phyloP scores from a whole-genome alignment of 73 alveolate species.

The Paramecium primaurelia region DNA sequence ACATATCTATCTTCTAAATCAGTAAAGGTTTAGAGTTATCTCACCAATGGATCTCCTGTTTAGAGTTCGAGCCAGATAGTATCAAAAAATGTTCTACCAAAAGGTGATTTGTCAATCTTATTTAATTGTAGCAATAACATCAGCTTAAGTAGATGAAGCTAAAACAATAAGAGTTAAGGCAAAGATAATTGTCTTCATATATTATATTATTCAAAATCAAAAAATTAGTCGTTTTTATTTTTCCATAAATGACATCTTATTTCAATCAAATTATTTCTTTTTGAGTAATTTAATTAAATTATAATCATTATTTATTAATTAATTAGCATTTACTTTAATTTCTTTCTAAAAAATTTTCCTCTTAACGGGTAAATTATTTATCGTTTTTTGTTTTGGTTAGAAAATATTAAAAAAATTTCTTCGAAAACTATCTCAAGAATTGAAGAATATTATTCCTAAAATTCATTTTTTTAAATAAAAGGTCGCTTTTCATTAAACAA shows the following conservation, averaged over 20 bases:
- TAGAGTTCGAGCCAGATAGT: slow-evolving; percentile 30
- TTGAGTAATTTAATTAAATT: too few species aligned
- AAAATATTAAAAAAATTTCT: too few species aligned
- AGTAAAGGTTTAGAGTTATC: neutral
- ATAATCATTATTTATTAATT: too few species aligned
- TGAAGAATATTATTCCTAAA: too few species aligned
- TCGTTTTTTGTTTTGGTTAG: too few species aligned
- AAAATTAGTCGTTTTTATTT: neutral
- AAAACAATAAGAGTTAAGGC: neutral
- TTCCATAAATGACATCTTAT: neutral
- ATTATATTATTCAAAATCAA: neutral
- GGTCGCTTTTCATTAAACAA: too few species aligned
- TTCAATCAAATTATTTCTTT: neutral
- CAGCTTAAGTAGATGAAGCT: slow-evolving; percentile 22
- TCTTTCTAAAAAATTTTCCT: too few species aligned
- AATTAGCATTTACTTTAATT: too few species aligned
- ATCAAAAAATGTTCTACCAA: slow-evolving; percentile 25
- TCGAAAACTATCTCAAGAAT: too few species aligned
- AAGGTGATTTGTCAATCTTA: neutral
- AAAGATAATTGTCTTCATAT: neutral
- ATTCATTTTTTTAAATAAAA: too few species aligned
- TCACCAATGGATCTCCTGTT: slow-evolving; percentile 42
- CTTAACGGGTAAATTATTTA: too few species aligned
- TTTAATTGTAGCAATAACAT: slow-evolving; percentile 17
- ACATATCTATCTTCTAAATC: slow-evolving; percentile 47